phyloP scores from a whole-genome alignment of 2,329 filamentous ascomycete genomes.

The Penicillium sp. region DNA sequence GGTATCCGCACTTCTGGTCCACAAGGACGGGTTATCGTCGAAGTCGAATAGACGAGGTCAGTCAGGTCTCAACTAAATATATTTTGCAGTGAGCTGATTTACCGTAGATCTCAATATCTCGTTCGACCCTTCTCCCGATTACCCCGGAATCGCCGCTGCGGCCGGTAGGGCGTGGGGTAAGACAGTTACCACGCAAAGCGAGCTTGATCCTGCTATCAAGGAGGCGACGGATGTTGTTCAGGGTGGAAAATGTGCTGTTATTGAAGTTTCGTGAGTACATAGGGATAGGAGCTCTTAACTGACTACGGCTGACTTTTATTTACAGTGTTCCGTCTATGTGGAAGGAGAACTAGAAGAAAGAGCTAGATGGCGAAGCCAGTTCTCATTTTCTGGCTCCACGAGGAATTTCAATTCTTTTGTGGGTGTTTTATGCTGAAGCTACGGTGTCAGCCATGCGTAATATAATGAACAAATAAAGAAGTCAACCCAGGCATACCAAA shows the following conservation, averaged over 20 bases:
- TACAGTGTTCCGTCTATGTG: constrained; percentile 20
- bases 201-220: constrained; percentile 52
- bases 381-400: not conserved
- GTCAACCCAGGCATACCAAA: too few relatives aligned
- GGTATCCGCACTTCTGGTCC: constrained; percentile 58
- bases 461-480: too few relatives aligned
- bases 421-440: not conserved
- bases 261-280: constrained; percentile 46
- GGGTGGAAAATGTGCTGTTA: constrained; percentile 53
- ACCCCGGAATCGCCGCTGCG: constrained; percentile 62
- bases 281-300: too few relatives aligned
- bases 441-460: not conserved
- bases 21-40: constrained; percentile 58
- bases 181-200: constrained; percentile 51
- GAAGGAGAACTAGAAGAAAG: constrained; percentile 10
- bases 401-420: not conserved
- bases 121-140: constrained; percentile 62
- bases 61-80: not conserved
- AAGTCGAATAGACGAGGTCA: constrained; percentile 48
- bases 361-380: not conserved
- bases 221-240: constrained; percentile 57
- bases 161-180: constrained; percentile 55
- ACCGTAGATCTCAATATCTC: constrained; percentile 59
- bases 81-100: constrained; percentile 22
- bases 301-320: not conserved